A percentile compares a stretch with the other conserved stretches of the same genome.
These are phyloP conservation scores for Fusarium goolgardi DNA, from an alignment of 2,329 filamentous ascomycete genomes.

Conservation along the genomic window DNA sequence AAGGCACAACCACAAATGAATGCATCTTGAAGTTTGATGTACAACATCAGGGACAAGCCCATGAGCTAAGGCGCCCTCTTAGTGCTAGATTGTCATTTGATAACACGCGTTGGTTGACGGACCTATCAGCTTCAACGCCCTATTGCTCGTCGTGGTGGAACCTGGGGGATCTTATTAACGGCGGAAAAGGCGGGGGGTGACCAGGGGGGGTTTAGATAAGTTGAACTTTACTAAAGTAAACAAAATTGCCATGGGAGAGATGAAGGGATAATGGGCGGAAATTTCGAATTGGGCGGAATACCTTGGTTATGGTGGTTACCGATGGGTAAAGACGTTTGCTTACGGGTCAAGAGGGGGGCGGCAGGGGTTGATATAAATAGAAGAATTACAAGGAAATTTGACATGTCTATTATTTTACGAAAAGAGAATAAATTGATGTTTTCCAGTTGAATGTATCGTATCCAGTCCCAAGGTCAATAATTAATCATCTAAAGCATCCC, in stretches of 20 bases:
- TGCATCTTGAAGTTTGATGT: conserved; percentile 4
- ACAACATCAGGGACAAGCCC: background rate
- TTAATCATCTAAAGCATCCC: conserved; percentile 42
- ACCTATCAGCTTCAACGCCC: conserved; percentile 41
- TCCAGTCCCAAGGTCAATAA: background rate
- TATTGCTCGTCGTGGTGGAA: conserved; percentile 43
- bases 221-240: background rate
- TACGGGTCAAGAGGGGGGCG: conserved; percentile 23
- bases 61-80: conserved; percentile 32
- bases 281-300: conserved; percentile 23
- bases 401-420: background rate
- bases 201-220: background rate
- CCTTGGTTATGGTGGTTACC: conserved; percentile 18
- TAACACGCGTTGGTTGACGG: conserved; percentile 22
- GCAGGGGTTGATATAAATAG: conserved; percentile 6
- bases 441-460: too few relatives aligned
- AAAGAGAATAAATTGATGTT: background rate
- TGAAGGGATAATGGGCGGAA: background rate
- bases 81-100: conserved; percentile 38
- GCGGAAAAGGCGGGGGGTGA: conserved; percentile 21
- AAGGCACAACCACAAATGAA: background rate
- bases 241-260: background rate
- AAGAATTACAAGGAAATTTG: background rate
- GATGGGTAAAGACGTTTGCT: conserved; percentile 34
- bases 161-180: conserved; percentile 36